Evolutionary conservation across 2,329 filamentous ascomycete species (phyloP).

Genomic region (Epichloe scottii): DNA sequence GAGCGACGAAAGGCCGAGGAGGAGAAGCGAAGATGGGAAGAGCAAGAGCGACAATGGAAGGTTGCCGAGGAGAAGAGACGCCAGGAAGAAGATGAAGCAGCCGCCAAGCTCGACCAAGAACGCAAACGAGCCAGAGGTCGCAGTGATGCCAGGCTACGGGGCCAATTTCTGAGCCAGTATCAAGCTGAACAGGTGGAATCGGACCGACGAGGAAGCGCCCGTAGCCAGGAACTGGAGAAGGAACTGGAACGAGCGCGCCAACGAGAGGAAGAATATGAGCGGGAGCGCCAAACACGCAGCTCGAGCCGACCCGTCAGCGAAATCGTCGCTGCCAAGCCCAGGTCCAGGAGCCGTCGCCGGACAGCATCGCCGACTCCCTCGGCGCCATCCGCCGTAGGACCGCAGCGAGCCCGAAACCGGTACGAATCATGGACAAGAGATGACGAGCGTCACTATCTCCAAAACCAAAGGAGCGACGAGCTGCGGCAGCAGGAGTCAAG

Average conservation of each 20-base stretch:
- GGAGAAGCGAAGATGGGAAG: slow-evolving; percentile 64
- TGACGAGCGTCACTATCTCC: slow-evolving; percentile 52
- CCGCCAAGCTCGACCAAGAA: slow-evolving; percentile 54
- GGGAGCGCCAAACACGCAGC: slow-evolving; percentile 34
- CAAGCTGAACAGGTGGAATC: slow-evolving; percentile 48
- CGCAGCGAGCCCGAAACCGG: slow-evolving; percentile 24
- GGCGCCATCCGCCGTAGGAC: slow-evolving; percentile 1
- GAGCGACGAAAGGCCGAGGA: slow-evolving; percentile 50
- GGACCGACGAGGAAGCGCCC: slow-evolving; percentile 31
- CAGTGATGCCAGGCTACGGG: slow-evolving; percentile 58
- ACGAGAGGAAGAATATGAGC: slow-evolving; percentile 51
- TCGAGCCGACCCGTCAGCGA: slow-evolving; percentile 16
- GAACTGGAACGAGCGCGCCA: slow-evolving; percentile 50
- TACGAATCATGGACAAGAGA: slow-evolving; percentile 52
- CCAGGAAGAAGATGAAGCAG: slow-evolving; percentile 60
- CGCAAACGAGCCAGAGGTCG: slow-evolving; percentile 47
- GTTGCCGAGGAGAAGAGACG: slow-evolving; percentile 60
- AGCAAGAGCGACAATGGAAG: slow-evolving; percentile 66
- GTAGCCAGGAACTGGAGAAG: slow-evolving; percentile 62
- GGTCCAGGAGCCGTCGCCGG: slow-evolving; percentile 13
- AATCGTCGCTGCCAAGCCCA: slow-evolving; percentile 8
- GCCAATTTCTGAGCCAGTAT: slow-evolving; percentile 81
- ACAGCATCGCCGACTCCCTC: slow-evolving; percentile 2
- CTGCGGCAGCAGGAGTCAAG: slow-evolving; percentile 26
- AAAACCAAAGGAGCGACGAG: slow-evolving; percentile 32